Conservation (phyloP, 352 stramenopile species). For the Globisporangium radiosum region DNA sequence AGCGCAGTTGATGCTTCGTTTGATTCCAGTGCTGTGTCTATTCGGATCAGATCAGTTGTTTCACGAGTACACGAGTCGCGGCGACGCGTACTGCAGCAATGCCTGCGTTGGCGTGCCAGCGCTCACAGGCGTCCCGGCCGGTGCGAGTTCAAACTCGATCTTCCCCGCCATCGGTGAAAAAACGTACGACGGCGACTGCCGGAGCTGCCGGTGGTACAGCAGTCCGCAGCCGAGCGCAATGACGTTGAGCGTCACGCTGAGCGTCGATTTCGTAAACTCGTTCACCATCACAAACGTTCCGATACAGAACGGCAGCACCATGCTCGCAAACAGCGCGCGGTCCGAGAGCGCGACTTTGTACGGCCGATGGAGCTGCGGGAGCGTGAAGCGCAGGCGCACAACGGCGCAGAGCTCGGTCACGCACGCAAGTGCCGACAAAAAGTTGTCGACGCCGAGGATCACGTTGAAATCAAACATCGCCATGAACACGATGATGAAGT, state of each 20-base stretch:
- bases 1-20: too few relatives aligned
- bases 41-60: background rate
- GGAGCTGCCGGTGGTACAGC: constrained; percentile 51
- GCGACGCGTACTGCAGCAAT: constrained; percentile 6
- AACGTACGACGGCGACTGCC: constrained; percentile 27
- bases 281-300: constrained; percentile 59
- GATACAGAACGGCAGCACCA: constrained; percentile 48
- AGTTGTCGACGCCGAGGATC: constrained; percentile 91
- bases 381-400: constrained; percentile 80
- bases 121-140: background rate
- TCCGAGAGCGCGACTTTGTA: constrained; percentile 73
- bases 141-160: constrained; percentile 23
- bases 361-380: constrained; percentile 62
- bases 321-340: constrained; percentile 32
- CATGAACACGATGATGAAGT: constrained; percentile 84
- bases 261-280: constrained; percentile 52
- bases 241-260: constrained; percentile 47
- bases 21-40: too few relatives aligned
- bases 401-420: constrained; percentile 90
- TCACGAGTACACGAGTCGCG: constrained; percentile 8
- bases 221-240: constrained; percentile 41
- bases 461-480: constrained; percentile 84
- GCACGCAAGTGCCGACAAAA: constrained; percentile 87
- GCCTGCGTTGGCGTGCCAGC: constrained; percentile 4
- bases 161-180: constrained; percentile 19